Conservation (phyloP, 768 basidiomycete genomes). For the Podaxis sp. region DNA sequence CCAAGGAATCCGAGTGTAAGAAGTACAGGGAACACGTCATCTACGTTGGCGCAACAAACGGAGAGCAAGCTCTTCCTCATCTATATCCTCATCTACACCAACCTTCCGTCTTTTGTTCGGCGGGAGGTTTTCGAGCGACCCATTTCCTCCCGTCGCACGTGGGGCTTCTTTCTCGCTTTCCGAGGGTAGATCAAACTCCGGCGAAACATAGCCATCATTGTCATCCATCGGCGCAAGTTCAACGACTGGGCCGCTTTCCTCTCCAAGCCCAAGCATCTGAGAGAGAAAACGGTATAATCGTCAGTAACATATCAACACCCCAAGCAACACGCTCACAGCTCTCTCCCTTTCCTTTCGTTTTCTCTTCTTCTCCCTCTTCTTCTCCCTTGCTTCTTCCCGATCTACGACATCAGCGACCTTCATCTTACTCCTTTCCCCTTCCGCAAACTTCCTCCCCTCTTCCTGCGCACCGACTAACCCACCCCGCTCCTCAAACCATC, state of each 20-base stretch:
- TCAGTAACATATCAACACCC: too few species aligned
- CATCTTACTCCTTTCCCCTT: constrained; percentile 71
- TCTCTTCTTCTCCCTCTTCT: constrained; percentile 88
- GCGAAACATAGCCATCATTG: constrained; percentile 69
- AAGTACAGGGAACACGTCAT: not conserved
- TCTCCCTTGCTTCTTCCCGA: constrained; percentile 80
- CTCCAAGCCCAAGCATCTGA: constrained; percentile 25
- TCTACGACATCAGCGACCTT: constrained; percentile 66
- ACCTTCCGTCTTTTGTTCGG: constrained; percentile 13
- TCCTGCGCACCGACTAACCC: constrained; percentile 61
- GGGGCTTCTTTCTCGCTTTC: constrained; percentile 30
- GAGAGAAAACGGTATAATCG: not conserved
- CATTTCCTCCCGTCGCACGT: constrained; percentile 23
- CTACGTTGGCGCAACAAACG: constrained; percentile 34
- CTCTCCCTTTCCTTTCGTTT: constrained; percentile 79
- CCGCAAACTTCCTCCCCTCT: constrained; percentile 66
- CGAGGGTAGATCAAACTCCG: constrained; percentile 57
- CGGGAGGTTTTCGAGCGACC: constrained; percentile 2
- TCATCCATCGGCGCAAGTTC: constrained; percentile 31
- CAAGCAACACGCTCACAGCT: too few species aligned
- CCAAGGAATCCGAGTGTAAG: not conserved
- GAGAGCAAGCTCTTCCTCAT: constrained; percentile 53
- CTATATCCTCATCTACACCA: constrained; percentile 18
- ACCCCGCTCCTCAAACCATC: constrained; percentile 59
- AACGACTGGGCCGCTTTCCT: constrained; percentile 26